Base-by-base conservation (phyloP, 495 filamentous ascomycete species). In the Neurospora intermedia region DNA sequence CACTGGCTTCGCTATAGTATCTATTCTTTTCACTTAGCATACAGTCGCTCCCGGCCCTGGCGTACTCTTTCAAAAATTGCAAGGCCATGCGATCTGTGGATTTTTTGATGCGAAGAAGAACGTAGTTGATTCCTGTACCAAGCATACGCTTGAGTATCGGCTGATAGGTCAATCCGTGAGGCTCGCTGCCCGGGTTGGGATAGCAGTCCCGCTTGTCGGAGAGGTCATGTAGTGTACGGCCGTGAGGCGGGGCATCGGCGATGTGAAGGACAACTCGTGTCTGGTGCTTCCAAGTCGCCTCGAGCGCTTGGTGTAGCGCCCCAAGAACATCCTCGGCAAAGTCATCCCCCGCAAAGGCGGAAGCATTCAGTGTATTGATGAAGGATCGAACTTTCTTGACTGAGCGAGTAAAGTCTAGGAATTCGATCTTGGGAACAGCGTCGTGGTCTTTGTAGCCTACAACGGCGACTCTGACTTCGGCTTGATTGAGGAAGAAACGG, bases 201-300 rank as follows among this genome's bases (percentile, higher is more conserved):
- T 81, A 83, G 10, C 13, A 13, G 69, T 83, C 80, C 0, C 20
- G 0, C 0, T 20, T 4, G 5, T 70, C 35, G 43, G 10, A 1
- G 0, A 72, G 0, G 69, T 78, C 70, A 40, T 82, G 71, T 27
- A 83, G 42, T 6, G 18, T 71, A n/a, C 72, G 73, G 39, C 81
- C 79, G 71, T 83, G 82, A 3, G 80, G 71, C 69, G 81, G 81
- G 2, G 80, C 78, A 72, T 83, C 82, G 31, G 74, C 73, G 62
- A 83, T 83, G 73, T 83, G 82, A 73, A 83, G 77, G 45, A 83
- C 79, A 69, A 79, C 80, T 7, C 81, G 77, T 20, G 82, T 82
- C 27, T 80, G 76, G 4, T 83, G 77, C 16, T 69, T 70, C 82
- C 82, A 83, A 1, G 77, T 72, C 0, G 75, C 75, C 41, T 75